Conservation (phyloP, 495 filamentous ascomycete species). For the Talaromyces liani region DNA sequence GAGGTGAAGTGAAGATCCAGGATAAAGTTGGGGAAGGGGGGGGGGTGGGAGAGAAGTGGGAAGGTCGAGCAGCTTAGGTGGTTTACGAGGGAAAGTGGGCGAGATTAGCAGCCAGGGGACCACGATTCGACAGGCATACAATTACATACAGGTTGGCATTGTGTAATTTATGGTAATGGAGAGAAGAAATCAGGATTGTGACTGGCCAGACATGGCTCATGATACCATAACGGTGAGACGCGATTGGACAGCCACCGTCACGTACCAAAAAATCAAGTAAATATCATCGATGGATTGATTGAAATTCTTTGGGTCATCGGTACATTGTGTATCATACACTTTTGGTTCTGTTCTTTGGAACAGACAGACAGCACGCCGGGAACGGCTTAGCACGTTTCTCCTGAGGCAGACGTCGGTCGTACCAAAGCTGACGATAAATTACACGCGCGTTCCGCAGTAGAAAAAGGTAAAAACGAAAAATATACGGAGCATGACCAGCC, state of each 20-base stretch:
- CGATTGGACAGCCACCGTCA: background rate
- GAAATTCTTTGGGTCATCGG: background rate
- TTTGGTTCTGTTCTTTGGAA: background rate
- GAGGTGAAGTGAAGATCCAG: conserved; percentile 3
- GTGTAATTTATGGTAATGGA: background rate
- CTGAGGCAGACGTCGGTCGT: background rate
- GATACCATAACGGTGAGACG: background rate
- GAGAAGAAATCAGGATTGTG: background rate
- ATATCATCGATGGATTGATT: background rate
- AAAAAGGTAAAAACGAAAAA: background rate
- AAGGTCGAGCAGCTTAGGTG: background rate
- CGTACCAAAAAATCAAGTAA: background rate
- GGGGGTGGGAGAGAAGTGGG: conserved; percentile 8
- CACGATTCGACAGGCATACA: background rate
- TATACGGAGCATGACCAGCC: background rate
- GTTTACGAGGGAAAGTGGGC: conserved; percentile 3
- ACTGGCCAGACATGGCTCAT: background rate
- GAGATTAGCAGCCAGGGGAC: background rate
- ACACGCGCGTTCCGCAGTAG: background rate
- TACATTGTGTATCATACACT: background rate
- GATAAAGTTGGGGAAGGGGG: conserved; percentile 10
- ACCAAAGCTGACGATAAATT: background rate
- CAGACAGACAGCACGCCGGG: background rate
- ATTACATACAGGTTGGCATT: background rate
- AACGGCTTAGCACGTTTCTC: background rate